A percentile compares a stretch with the other conserved stretches of the same genome.
Conservation (phyloP, 805 yeast genomes). For the Blastobotrys parvus region DNA sequence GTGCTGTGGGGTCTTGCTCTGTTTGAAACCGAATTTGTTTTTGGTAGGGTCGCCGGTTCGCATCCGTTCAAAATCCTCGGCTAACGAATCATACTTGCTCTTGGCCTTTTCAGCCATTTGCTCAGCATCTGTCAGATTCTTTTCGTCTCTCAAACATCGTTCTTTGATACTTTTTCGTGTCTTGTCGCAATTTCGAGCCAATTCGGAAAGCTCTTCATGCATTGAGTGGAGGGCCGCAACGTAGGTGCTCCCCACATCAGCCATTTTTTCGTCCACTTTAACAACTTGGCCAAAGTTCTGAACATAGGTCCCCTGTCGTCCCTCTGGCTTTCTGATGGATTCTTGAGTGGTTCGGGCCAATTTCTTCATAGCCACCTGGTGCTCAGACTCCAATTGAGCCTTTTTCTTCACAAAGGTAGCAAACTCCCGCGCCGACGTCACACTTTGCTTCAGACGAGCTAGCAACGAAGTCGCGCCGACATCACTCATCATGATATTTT, state of each 20-base stretch:
- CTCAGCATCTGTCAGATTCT: slow-evolving; percentile 77
- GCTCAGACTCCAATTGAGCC: slow-evolving; percentile 70
- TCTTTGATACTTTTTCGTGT: slow-evolving; percentile 75
- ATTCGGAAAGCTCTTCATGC: slow-evolving; percentile 73
- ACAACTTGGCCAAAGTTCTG: slow-evolving; percentile 59
- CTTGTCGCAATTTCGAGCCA: slow-evolving; percentile 60
- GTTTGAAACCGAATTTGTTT: slow-evolving; percentile 71
- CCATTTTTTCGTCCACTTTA: slow-evolving; percentile 68
- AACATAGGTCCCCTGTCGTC: slow-evolving; percentile 60
- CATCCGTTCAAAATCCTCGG: slow-evolving; percentile 80
- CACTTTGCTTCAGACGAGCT: slow-evolving; percentile 65
- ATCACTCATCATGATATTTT: slow-evolving; percentile 29
- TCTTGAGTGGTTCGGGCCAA: slow-evolving; percentile 50
- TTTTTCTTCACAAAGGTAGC: slow-evolving; percentile 70
- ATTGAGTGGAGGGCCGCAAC: slow-evolving; percentile 73
- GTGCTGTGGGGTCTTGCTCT: slow-evolving; percentile 69
- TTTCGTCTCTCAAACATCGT: slow-evolving; percentile 71
- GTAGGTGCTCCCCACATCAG: slow-evolving; percentile 64
- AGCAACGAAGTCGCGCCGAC: slow-evolving; percentile 67
- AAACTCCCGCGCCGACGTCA: slow-evolving; percentile 79
- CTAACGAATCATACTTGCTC: slow-evolving; percentile 61
- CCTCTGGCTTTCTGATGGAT: slow-evolving; percentile 38
- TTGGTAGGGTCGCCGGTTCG: slow-evolving; percentile 75
- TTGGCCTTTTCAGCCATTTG: slow-evolving; percentile 83
- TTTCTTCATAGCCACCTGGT: slow-evolving; percentile 64